phyloP scores from a whole-genome alignment of 257 asterid species.

The Coffea canephora region DNA sequence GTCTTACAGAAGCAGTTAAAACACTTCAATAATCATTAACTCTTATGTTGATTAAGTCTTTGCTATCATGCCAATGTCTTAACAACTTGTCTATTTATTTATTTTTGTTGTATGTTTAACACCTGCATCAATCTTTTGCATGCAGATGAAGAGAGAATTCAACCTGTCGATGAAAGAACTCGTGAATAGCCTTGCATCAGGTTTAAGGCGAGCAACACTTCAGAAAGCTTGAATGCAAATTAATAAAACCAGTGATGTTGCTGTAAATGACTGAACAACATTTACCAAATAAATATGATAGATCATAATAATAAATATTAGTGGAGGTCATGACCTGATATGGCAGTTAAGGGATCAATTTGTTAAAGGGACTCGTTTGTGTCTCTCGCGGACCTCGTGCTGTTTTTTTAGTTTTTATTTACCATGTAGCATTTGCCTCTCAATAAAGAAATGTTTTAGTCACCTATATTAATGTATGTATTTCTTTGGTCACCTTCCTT shows the following conservation, averaged over 20 bases:
- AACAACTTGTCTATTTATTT: too few species aligned
- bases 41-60: too few species aligned
- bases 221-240: not conserved
- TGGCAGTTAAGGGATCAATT: not conserved
- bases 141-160: slow-evolving; percentile 39
- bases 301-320: too few species aligned
- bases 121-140: not conserved
- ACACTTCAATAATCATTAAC: too few species aligned
- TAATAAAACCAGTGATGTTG: not conserved
- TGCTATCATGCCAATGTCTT: too few species aligned
- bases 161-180: slow-evolving; percentile 16
- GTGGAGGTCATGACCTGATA: too few species aligned
- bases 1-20: too few species aligned
- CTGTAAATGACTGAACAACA: not conserved
- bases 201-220: not conserved
- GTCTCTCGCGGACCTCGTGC: not conserved
- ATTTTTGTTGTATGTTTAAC: too few species aligned
- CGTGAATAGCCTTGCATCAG: slow-evolving; percentile 3
- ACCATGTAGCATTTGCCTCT: not conserved
- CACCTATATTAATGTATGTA: too few species aligned
- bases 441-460: not conserved
- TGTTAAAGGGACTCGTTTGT: not conserved
- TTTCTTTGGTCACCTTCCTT: too few species aligned
- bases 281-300: too few species aligned
- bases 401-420: too few species aligned